Evolutionary conservation across 169 alveolate species (phyloP).

Genomic region (Cryptosporidium viatorum): DNA sequence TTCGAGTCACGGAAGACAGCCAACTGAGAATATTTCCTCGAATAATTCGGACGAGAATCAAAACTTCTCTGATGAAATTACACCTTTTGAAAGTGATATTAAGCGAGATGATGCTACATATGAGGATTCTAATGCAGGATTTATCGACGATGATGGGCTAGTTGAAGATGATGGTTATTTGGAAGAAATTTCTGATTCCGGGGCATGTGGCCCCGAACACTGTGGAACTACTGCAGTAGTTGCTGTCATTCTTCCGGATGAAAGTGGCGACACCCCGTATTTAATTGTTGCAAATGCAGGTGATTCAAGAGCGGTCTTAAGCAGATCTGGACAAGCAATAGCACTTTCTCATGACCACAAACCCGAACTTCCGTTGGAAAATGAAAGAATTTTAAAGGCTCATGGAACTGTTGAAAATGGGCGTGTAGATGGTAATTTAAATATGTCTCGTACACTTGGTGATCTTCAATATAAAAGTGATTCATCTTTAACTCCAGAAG

Average conservation of each 20-base stretch:
- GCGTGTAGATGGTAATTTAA: conserved; percentile 95
- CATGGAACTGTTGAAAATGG: conserved; percentile 97
- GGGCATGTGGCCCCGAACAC: conserved; percentile 78
- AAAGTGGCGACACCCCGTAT: conserved; percentile 80
- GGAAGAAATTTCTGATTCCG: conserved; percentile 57
- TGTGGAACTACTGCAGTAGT: conserved; percentile 92
- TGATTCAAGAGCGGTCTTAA: conserved; percentile 96
- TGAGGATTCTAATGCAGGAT: neutral
- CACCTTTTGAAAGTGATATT: conserved; percentile 58
- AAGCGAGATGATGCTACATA: conserved; percentile 10
- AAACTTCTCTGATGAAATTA: conserved; percentile 6
- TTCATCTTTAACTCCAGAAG: conserved; percentile 86
- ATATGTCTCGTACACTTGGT: conserved; percentile 97
- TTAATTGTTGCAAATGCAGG: conserved; percentile 98
- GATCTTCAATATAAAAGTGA: conserved; percentile 95
- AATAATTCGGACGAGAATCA: neutral
- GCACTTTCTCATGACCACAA: conserved; percentile 98
- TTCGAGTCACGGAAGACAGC: neutral
- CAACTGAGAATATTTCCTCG: neutral
- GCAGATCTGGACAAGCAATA: conserved; percentile 91
- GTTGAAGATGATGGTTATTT: conserved; percentile 79
- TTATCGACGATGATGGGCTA: conserved; percentile 79
- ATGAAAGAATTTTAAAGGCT: conserved; percentile 90
- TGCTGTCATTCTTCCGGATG: conserved; percentile 80
- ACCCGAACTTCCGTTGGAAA: conserved; percentile 95